Conservation (phyloP, 306 rosid species). For the Lotus japonicus region DNA sequence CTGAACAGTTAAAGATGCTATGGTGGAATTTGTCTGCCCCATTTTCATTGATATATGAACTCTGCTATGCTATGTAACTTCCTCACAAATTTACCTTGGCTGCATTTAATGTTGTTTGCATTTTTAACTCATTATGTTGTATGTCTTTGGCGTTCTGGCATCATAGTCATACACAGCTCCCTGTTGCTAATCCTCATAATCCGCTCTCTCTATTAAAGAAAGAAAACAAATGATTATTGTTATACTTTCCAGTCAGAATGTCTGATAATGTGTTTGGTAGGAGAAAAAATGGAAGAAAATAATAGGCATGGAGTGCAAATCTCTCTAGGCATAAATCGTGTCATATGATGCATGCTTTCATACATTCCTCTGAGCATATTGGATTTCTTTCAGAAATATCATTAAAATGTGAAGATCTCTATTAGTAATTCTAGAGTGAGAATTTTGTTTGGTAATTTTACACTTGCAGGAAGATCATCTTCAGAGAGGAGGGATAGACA, state of each 20-base stretch:
- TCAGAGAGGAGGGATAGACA: conserved; percentile 66
- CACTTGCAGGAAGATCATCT: conserved; percentile 48
- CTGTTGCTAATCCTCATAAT: too few species aligned
- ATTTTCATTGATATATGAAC: background rate
- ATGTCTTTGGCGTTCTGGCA: too few species aligned
- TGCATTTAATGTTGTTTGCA: too few species aligned
- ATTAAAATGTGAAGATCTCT: background rate
- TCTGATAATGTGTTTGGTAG: background rate
- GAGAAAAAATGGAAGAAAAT: background rate
- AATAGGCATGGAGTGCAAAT: background rate
- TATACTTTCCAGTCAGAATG: background rate
- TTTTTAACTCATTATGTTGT: too few species aligned
- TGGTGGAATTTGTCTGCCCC: background rate
- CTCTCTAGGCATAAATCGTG: background rate
- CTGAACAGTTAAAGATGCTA: background rate
- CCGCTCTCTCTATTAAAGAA: too few species aligned
- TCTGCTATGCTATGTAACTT: background rate
- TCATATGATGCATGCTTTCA: background rate
- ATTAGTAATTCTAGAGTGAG: background rate
- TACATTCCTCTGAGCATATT: background rate
- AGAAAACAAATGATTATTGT: too few species aligned
- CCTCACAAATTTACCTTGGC: too few species aligned
- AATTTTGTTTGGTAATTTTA: background rate
- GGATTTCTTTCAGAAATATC: background rate
- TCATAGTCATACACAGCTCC: too few species aligned